Evolutionary conservation across 441 rosid species (phyloP), one percentile per base, ranked within the genome.

Genomic region (Brassica balearica): DNA sequence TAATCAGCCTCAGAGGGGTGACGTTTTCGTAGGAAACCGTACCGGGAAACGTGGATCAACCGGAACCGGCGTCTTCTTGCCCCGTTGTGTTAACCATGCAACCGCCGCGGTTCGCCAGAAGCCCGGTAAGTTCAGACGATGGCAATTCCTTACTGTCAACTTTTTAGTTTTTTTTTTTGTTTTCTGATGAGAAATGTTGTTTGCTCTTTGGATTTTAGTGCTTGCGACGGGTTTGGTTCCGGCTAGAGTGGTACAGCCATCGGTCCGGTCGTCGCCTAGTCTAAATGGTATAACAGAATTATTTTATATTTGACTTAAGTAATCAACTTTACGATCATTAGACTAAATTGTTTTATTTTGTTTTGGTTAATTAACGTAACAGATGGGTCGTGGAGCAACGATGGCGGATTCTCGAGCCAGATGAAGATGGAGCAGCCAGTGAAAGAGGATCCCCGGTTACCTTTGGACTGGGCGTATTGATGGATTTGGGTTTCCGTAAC

Each of bases 41-140:
- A 73, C 82, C 9, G 83, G 61, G 0, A 89, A 89, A 82, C 82
- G 85, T 32, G 90, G 84, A 69, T 89, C 85, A 53, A 77, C 94
- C 0, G 98, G 97, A 8, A 94, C 98, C 12, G 98, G 97, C 8
- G 97, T 94, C 2, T 94, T 94, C 83, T 73, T 92, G 25, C 98
- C 98, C 32, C 95, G 94, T 10, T 85, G 86, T 5, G 38, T 67
- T 43, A 58, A 65, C 65, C 72, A 83, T 63, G 43, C 82, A 9
- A 68, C 81, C 4, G 1, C 81, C 15, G 87, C 87, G 59, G 25
- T 86, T 36, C 85, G 87, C 27, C 84, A 88, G 85, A 91, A 91
- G 76, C 61, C 85, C 22, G 86, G 97, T 91, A 76, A 66, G 83
- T 66, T 51, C 6, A 5, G 8, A 34, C 38, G n/a, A 8, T 2